Base-by-base conservation (phyloP, 495 filamentous ascomycete species). In the Friedmanniomyces endolithicus region DNA sequence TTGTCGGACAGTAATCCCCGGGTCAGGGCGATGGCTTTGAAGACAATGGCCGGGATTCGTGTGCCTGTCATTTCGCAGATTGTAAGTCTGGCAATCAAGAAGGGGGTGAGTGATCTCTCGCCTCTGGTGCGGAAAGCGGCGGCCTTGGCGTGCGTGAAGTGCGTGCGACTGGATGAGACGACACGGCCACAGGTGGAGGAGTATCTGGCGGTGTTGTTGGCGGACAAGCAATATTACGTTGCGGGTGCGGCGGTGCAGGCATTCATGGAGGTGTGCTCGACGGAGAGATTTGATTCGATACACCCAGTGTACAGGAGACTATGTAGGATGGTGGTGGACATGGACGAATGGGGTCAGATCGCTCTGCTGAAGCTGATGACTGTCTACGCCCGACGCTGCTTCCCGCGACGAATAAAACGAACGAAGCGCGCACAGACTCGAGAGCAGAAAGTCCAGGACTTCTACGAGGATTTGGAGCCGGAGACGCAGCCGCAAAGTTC, bases 11-110 rank as follows among this genome's bases (percentile, higher is more conserved):
- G 82, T 50, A 95, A 88, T 66, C 88, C 90, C 6, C 85, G 94
- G 64, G 81, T 95, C 6, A 81, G 92, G 53, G 87, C 89, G 14
- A 82, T 97, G 70, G 92, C 92, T 2, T 77, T 98, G 51, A 82
- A 86, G 23, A 89, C 88, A 57, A 97, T 98, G 88, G 90, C 88
- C 7, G 88, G 88, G 3, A 97, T 98, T 50, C 75, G 87, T 9
- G 94, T 98, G 0, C 92, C 92, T 1, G 94, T 95, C n/a, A 97
- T 98, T 70, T 90, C 86, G 50, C 92, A 96, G 70, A 97, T 98
- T 59, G 94, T 98, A n/a, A 88, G 85, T 1, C 72, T 98, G 43
- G 92, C 86, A 0, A 95, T 98, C 68, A 94, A 94, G 65, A 83
- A 88, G 58, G 92, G 92, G 1, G 81, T 82, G 22, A 87, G 80